These are phyloP conservation scores for Peribolospora baueri DNA, from an alignment of 768 basidiomycete genomes.

Conservation along the genomic window DNA sequence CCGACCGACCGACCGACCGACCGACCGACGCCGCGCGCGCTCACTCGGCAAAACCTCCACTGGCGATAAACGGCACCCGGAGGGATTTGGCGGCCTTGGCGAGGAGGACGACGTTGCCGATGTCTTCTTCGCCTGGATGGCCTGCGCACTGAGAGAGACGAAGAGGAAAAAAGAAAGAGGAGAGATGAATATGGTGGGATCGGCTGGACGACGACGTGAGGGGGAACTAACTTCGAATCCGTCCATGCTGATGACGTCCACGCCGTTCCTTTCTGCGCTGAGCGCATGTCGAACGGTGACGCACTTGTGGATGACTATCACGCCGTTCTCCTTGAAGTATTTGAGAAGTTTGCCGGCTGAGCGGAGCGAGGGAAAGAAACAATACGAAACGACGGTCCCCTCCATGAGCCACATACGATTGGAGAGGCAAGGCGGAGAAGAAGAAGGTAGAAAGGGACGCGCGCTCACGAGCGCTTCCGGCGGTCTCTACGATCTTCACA, in stretches of 20 bases:
- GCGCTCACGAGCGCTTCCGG: slow-evolving; percentile 59
- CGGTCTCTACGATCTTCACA: slow-evolving; percentile 73
- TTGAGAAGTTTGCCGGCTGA: slow-evolving; percentile 52
- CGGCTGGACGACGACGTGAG: too few species aligned
- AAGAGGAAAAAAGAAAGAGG: too few species aligned
- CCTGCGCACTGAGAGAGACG: not conserved
- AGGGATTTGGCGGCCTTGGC: slow-evolving; percentile 68
- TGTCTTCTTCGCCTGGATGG: slow-evolving; percentile 56
- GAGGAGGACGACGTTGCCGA: slow-evolving; percentile 61
- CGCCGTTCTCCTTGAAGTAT: slow-evolving; percentile 38
- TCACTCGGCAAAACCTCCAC: slow-evolving; percentile 48
- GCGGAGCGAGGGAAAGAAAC: not conserved
- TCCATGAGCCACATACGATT: not conserved
- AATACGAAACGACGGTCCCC: not conserved
- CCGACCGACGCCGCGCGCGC: too few species aligned
- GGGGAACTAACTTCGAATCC: too few species aligned
- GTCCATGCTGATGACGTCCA: too few species aligned
- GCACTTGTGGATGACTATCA: slow-evolving; percentile 49
- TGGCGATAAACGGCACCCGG: slow-evolving; percentile 63
- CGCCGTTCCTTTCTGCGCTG: not conserved
- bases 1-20: too few species aligned
- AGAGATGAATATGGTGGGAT: too few species aligned
- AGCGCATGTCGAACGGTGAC: slow-evolving; percentile 17
- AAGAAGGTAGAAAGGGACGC: slow-evolving; percentile 7
- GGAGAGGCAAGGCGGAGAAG: not conserved